phyloP scores from a whole-genome alignment of 208 protist species.

The Crithidia sp. region DNA sequence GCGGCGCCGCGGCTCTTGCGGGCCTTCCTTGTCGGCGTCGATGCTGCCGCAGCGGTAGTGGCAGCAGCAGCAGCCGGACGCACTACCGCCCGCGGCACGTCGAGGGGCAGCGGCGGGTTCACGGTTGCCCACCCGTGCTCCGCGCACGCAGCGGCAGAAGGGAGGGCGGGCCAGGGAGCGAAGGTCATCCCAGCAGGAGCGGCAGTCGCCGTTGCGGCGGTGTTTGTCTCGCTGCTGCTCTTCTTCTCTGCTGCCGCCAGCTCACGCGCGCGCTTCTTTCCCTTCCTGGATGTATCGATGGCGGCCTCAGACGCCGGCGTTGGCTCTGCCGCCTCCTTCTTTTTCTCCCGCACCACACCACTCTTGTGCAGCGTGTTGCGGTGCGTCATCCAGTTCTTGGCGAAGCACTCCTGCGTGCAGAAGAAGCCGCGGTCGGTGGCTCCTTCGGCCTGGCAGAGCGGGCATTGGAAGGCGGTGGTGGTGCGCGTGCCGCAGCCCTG shows the following conservation, averaged over 20 bases:
- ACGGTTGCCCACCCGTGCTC: conserved; percentile 26
- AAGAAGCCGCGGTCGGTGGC: conserved; percentile 74
- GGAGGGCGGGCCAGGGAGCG: conserved; percentile 38
- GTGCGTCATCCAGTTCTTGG: conserved; percentile 77
- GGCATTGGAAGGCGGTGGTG: conserved; percentile 72
- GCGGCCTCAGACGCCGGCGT: conserved; percentile 14
- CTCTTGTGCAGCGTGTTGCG: conserved; percentile 74
- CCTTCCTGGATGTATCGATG: conserved; percentile 5
- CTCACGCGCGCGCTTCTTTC: conserved; percentile 29
- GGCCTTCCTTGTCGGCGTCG: neutral
- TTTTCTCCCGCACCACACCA: conserved; percentile 63
- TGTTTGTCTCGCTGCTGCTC: neutral
- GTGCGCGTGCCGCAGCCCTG: conserved; percentile 62
- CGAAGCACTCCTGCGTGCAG: conserved; percentile 86
- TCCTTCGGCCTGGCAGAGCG: conserved; percentile 80
- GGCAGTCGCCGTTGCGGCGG: neutral
- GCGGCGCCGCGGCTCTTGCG: neutral
- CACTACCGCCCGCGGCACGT: conserved; percentile 50
- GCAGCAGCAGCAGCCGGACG: conserved; percentile 23
- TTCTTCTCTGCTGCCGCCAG: conserved; percentile 1
- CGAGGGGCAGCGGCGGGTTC: conserved; percentile 36
- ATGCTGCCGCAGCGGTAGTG: neutral
- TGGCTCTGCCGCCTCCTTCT: neutral
- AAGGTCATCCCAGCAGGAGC: neutral
- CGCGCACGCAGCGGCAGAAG: conserved; percentile 21